These are phyloP conservation scores for Microsporum audouinii DNA, from an alignment of 2,329 filamentous ascomycete genomes.

Conservation along the genomic window DNA sequence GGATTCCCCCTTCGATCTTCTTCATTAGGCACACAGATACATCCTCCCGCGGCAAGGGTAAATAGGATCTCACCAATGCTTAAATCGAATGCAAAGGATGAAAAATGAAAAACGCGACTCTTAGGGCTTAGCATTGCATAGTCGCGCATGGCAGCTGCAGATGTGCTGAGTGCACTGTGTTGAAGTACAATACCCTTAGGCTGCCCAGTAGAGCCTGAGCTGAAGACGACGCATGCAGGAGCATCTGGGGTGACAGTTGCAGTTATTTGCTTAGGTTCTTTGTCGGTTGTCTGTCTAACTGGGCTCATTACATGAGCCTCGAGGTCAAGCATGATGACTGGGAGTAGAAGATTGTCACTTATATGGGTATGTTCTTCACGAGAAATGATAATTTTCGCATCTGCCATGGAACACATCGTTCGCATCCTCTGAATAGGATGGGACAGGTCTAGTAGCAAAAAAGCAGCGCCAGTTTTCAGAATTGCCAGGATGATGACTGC, in stretches of 20 bases:
- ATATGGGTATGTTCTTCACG: background rate
- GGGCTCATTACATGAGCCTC: background rate
- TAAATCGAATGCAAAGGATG: slow-evolving; percentile 4
- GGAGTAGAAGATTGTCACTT: slow-evolving; percentile 8
- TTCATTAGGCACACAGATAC: slow-evolving; percentile 46
- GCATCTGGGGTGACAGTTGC: background rate
- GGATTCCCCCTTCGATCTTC: slow-evolving; percentile 41
- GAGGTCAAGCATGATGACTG: background rate
- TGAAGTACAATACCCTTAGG: slow-evolving; percentile 27
- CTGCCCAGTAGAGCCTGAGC: slow-evolving; percentile 39
- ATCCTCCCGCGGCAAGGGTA: slow-evolving; percentile 46
- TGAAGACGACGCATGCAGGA: slow-evolving; percentile 36
- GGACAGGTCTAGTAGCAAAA: slow-evolving; percentile 12
- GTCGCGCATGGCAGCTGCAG: slow-evolving; percentile 13
- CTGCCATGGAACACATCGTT: slow-evolving; percentile 9
- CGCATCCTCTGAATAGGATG: slow-evolving; percentile 3
- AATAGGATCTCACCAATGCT: background rate
- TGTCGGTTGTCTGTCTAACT: background rate
- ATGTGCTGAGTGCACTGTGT: slow-evolving; percentile 33
- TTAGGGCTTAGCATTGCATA: no score
- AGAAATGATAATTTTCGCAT: slow-evolving; percentile 8
- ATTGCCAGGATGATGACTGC: slow-evolving; percentile 12
- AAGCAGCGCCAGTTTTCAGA: slow-evolving; percentile 14
- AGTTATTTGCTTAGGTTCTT: background rate
- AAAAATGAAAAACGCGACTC: slow-evolving; percentile 46